Evolutionary conservation across 345 rosid genomes (phyloP).

Genomic region (Erysimum cheiranthoides): DNA sequence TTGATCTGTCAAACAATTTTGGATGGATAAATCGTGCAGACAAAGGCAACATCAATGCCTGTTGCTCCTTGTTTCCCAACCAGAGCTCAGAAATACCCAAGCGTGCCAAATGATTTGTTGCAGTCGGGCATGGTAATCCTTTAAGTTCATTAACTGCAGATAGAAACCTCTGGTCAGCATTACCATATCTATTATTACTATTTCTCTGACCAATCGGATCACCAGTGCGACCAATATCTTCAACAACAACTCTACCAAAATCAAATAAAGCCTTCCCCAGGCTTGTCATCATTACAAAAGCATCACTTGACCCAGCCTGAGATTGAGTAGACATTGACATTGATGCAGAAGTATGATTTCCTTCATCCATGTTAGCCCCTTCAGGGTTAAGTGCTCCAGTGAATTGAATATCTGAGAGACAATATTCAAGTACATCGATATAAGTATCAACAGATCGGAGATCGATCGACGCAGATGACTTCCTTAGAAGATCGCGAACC

Average conservation of each 20-base stretch:
- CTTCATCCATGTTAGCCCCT: slow-evolving; percentile 47
- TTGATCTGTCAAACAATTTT: slow-evolving; percentile 73
- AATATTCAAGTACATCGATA: slow-evolving; percentile 89
- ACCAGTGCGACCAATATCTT: slow-evolving; percentile 86
- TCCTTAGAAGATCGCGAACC: slow-evolving; percentile 85
- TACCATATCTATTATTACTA: slow-evolving; percentile 44
- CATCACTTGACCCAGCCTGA: slow-evolving; percentile 82
- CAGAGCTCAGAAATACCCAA: slow-evolving; percentile 78
- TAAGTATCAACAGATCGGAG: slow-evolving; percentile 85
- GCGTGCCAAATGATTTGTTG: slow-evolving; percentile 68
- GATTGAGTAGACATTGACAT: slow-evolving; percentile 50
- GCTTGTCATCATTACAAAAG: slow-evolving; percentile 93
- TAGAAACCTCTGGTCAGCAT: slow-evolving; percentile 57
- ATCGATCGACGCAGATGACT: slow-evolving; percentile 67
- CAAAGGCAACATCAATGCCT: slow-evolving; percentile 73
- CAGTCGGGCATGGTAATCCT: slow-evolving; percentile 89
- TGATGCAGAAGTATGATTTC: slow-evolving; percentile 49
- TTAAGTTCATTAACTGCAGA: slow-evolving; percentile 65
- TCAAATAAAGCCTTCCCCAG: slow-evolving; percentile 90
- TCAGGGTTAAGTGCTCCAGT: slow-evolving; percentile 48
- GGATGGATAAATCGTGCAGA: slow-evolving; percentile 80
- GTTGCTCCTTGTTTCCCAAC: slow-evolving; percentile 89
- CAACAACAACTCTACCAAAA: slow-evolving; percentile 90
- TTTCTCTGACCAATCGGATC: slow-evolving; percentile 51
- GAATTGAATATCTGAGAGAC: slow-evolving; percentile 82